Evolutionary conservation across 805 yeast species (phyloP), one percentile per base, ranked within the genome.

Genomic region (Candida boleticola): DNA sequence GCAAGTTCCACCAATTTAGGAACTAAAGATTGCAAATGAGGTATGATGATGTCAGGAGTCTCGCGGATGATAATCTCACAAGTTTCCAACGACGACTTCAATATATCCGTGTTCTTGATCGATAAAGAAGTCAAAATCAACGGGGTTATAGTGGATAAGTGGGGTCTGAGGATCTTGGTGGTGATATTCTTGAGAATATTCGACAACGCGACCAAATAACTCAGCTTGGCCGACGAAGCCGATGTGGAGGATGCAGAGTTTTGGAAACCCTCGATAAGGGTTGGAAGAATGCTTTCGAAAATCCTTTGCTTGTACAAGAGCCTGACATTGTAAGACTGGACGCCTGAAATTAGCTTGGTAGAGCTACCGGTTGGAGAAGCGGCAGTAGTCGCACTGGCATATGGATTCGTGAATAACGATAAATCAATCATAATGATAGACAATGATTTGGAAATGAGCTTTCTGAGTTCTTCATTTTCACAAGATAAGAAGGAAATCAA

Each of bases 271-370:
- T 61, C 56, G 5, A 84, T 77, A 25, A 89, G 57, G 23, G 58
- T 60, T 0, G 85, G 85, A 4, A 88, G 70, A 1, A 80, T 65
- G 6, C 71, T 63, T 45, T 79, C 78, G 57, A 89, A 88, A 20
- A 87, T 72, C 48, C 82, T 82, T 55, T 93, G 99, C 57, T 89
- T 89, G 71, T 85, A 88, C 19, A 93, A 69, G 35, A 77, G 60
- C 44, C 85, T 76, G 16, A 84, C 76, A 45, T 82, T 79, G 42
- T 85, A 71, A 47, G 80, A 80, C 47, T 59, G 59, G 1, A 74
- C 76, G n/a, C 66, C 66, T 21, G 73, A 73, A 5, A 66, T 72
- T 29, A 54, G 58, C 50, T 56, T 71, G 13, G 48, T 47, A 30
- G 53, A 51, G 25, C 52, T 54, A n/a, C 46, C 44, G n/a, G 54